Conservation (phyloP, 495 filamentous ascomycete species). For the Schizothecium vesticola region DNA sequence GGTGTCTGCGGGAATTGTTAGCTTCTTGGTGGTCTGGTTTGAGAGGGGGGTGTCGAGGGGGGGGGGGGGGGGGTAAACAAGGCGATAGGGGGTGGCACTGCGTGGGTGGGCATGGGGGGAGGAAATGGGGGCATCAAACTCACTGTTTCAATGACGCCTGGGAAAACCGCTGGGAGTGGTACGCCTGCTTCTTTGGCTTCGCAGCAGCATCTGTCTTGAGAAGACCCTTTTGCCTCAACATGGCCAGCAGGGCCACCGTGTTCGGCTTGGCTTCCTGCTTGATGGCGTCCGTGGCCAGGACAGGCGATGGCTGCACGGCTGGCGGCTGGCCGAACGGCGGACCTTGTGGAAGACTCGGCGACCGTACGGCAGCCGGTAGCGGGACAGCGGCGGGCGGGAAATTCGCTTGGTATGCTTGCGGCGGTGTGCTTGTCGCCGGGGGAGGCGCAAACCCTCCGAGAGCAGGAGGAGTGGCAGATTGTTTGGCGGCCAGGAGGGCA, state of each 20-base stretch:
- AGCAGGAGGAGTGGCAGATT: neutral
- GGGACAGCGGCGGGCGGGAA: conserved; percentile 27
- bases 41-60: neutral
- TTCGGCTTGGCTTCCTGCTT: conserved; percentile 18
- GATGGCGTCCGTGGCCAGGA: conserved; percentile 7
- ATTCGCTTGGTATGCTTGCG: conserved; percentile 9
- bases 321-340: conserved; percentile 1
- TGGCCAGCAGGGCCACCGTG: conserved; percentile 43
- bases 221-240: conserved; percentile 46
- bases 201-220: conserved; percentile 23
- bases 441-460: neutral
- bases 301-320: conserved; percentile 2
- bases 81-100: conserved; percentile 29
- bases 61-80: conserved; percentile 14
- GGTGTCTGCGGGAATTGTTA: conserved; percentile 30
- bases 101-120: conserved; percentile 17
- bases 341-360: conserved; percentile 29
- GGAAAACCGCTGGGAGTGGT: neutral
- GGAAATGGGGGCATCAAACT: conserved; percentile 11
- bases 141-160: neutral
- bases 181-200: conserved; percentile 7
- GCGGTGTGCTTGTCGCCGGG: conserved; percentile 30
- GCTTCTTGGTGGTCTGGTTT: neutral
- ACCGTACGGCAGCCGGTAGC: conserved; percentile 31
- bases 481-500: conserved; percentile 31